A percentile compares a stretch with the other conserved stretches of the same genome.
Conservation (phyloP, 805 yeast species). For the Saturnispora besseyi region DNA sequence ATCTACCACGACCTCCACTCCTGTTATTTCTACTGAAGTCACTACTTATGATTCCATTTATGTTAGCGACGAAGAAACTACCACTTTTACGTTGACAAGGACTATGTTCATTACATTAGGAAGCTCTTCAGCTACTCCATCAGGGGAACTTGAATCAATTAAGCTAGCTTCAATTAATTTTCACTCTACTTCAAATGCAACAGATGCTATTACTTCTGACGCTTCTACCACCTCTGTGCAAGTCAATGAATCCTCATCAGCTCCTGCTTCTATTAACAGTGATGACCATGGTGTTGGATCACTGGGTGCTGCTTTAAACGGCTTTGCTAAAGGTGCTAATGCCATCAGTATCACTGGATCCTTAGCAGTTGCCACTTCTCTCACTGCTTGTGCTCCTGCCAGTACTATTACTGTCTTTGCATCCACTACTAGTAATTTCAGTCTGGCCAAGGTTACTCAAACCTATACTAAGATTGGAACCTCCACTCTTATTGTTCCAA, state of each 20-base stretch:
- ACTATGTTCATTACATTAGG: slow-evolving; percentile 13
- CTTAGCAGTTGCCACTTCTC: slow-evolving; percentile 3
- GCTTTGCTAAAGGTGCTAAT: background rate
- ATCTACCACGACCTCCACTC: background rate
- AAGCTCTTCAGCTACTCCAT: background rate
- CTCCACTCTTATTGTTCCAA: slow-evolving; percentile 26
- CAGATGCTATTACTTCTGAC: background rate
- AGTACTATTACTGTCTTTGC: slow-evolving; percentile 2
- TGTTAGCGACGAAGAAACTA: slow-evolving; percentile 10
- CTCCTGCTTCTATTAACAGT: background rate
- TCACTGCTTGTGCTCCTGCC: slow-evolving; percentile 5
- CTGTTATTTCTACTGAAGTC: slow-evolving; percentile 6
- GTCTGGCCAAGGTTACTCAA: slow-evolving; percentile 3
- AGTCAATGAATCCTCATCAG: background rate
- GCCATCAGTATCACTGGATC: slow-evolving; percentile 6
- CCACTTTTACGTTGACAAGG: slow-evolving; percentile 15
- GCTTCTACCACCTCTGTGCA: no score
- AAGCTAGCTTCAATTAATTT: slow-evolving; percentile 1
- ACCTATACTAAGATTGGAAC: slow-evolving; percentile 5
- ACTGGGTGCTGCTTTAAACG: background rate
- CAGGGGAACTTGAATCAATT: background rate
- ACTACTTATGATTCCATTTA: slow-evolving; percentile 5
- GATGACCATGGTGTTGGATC: background rate
- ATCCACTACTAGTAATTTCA: slow-evolving; percentile 7
- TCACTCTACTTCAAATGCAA: background rate